Conservation (phyloP, 2,329 filamentous ascomycete species). For the Aspergillus clavatus region DNA sequence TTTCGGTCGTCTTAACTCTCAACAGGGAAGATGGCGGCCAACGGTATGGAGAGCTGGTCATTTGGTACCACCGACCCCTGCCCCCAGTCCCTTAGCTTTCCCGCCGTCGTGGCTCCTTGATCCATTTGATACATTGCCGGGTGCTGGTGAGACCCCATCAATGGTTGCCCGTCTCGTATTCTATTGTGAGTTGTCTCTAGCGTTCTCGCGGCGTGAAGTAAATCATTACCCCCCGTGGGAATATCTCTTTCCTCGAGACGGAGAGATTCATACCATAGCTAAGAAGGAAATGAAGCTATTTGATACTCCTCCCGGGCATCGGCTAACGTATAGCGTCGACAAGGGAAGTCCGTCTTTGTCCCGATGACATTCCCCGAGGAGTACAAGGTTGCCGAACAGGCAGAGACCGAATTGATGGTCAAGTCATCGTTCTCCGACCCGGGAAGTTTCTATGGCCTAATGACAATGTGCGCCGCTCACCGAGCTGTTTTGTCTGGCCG, state of each 20-base stretch:
- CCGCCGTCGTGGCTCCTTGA: constrained; percentile 28
- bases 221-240: not conserved
- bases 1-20: constrained; percentile 3
- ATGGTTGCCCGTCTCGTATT: constrained; percentile 27
- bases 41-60: constrained; percentile 16
- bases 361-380: constrained; percentile 38
- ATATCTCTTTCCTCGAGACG: not conserved
- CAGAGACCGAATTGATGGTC: constrained; percentile 28
- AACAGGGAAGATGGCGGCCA: constrained; percentile 12
- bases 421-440: constrained; percentile 31
- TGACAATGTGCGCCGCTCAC: constrained; percentile 39
- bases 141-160: constrained; percentile 20
- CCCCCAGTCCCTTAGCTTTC: constrained; percentile 12
- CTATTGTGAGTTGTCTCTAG: constrained; percentile 28
- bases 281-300: not conserved
- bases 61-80: constrained; percentile 12
- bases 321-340: constrained; percentile 14
- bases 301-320: not conserved
- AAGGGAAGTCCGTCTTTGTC: constrained; percentile 33
- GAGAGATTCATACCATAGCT: not conserved
- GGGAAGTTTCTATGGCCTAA: constrained; percentile 37
- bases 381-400: constrained; percentile 19
- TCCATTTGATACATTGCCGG: constrained; percentile 33
- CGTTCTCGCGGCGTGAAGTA: not conserved
- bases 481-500: constrained; percentile 29